Conservation (phyloP, 2,329 filamentous ascomycete genomes). For the Cercospora sesami region DNA sequence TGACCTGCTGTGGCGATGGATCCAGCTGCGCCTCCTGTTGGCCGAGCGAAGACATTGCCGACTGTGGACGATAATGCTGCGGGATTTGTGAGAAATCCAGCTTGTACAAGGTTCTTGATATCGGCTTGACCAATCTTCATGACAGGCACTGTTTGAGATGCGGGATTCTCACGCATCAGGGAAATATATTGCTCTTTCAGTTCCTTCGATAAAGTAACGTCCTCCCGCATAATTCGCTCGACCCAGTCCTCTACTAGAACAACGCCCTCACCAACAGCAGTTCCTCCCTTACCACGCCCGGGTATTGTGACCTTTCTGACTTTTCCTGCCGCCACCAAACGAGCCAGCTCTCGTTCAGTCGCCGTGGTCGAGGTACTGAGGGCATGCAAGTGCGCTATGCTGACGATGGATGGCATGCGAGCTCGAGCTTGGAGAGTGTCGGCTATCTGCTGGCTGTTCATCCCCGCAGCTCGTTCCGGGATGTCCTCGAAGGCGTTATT, state of each 20-base stretch:
- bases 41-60: constrained; percentile 46
- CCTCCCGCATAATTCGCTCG: constrained; percentile 30
- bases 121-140: constrained; percentile 49
- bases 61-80: constrained; percentile 42
- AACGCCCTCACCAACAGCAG: constrained; percentile 63
- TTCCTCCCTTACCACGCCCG: constrained; percentile 57
- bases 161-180: constrained; percentile 56
- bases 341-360: constrained; percentile 67
- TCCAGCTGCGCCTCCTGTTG: constrained; percentile 38
- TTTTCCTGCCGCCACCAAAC: constrained; percentile 58
- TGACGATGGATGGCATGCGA: constrained; percentile 63
- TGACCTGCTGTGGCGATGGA: constrained; percentile 63
- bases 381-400: constrained; percentile 65
- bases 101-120: constrained; percentile 60
- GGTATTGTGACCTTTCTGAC: constrained; percentile 65
- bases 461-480: constrained; percentile 58
- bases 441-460: constrained; percentile 63
- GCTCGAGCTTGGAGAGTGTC: constrained; percentile 63
- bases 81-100: constrained; percentile 64
- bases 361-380: constrained; percentile 62
- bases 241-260: constrained; percentile 61
- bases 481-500: constrained; percentile 64
- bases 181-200: constrained; percentile 55
- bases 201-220: constrained; percentile 34
- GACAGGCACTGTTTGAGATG: constrained; percentile 45